These are phyloP conservation scores for Starmerella apis DNA, from an alignment of 805 yeast genomes.

Conservation along the genomic window DNA sequence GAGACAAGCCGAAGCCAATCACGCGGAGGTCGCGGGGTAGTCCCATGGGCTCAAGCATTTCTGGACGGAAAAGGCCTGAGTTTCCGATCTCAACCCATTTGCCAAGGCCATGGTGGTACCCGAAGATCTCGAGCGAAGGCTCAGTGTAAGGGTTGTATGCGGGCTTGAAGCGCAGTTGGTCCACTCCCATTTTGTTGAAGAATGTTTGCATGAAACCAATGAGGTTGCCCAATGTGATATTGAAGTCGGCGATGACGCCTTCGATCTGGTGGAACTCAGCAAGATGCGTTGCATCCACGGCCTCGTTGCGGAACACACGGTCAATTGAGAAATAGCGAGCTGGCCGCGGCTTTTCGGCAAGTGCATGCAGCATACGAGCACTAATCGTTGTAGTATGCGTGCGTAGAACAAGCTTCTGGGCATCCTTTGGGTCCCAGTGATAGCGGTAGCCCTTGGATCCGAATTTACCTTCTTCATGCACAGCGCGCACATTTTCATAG, in stretches of 20 bases:
- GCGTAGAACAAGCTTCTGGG: slow-evolving; percentile 83
- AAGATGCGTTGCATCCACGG: slow-evolving; percentile 97
- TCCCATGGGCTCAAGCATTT: slow-evolving; percentile 98
- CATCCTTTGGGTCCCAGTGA: slow-evolving; percentile 90
- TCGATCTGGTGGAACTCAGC: slow-evolving; percentile 99
- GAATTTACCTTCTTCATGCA: slow-evolving; percentile 79
- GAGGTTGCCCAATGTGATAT: slow-evolving; percentile 87
- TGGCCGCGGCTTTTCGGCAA: slow-evolving; percentile 80
- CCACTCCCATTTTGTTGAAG: slow-evolving; percentile 95
- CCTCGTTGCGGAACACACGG: slow-evolving; percentile 98
- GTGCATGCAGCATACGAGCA: slow-evolving; percentile 70
- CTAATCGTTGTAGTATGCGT: slow-evolving; percentile 97
- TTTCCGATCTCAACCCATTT: slow-evolving; percentile 99
- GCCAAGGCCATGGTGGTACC: slow-evolving; percentile 86
- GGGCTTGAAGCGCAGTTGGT: slow-evolving; percentile 90
- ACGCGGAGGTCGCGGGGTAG: slow-evolving; percentile 89
- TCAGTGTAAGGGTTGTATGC: slow-evolving; percentile 99
- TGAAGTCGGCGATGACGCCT: slow-evolving; percentile 96
- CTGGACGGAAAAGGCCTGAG: slow-evolving; percentile 99
- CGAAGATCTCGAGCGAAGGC: slow-evolving; percentile 94
- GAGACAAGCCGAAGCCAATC: slow-evolving; percentile 91
- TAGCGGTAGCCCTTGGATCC: slow-evolving; percentile 98
- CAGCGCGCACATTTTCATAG: slow-evolving; percentile 66
- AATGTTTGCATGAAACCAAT: slow-evolving; percentile 97
- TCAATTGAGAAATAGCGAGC: slow-evolving; percentile 89